Base-by-base conservation (phyloP, 2,329 filamentous ascomycete species). In the Apiospora malaysiana region DNA sequence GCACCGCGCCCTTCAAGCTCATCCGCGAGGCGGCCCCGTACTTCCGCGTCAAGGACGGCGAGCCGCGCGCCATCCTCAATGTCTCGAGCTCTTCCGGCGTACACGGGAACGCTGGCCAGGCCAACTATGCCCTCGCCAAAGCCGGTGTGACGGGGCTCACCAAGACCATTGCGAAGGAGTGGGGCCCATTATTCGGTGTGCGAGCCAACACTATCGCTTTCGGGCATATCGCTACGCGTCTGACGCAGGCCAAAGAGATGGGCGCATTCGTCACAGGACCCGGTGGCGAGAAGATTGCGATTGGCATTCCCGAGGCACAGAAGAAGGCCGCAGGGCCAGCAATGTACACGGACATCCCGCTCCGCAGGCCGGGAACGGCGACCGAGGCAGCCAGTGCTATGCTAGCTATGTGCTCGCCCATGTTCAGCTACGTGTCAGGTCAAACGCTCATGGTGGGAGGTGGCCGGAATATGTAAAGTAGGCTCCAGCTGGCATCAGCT, bases 161-260 rank as follows among this genome's bases (percentile, higher is more conserved):
- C 71, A 97, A 96, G 85, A 94, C 94, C 1, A 94, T 97, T 78
- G 94, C 94, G 3, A 97, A 97, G 84, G 91, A 97, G 84, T 97
- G 94, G 94, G 94, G 94, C 0, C 94, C 93, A 0, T 82, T 86
- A 47, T 97, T 95, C 76, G 94, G 94, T 68, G 94, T 97, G 7
- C 86, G 94, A 71, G 88, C 91, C 51, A 97, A 97, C 81, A 94
- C 93, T 2, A 86, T 97, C 68, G 94, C 94, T 5, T 97, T 97
- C 76, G 94, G 94, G 0, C 89, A 92, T 79, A 95, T 97, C 75
- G 83, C 89, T 76, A 97, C 94, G 0, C 85, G 94, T 3, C 82
- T 97, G 75, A 97, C 94, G 14, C 92, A 90, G 14, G 92, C 93
- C 7, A 97, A 97, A 85, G 94, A 97, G 82, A 89, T 90, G 23